phyloP scores from a whole-genome alignment of 1,284 basidiomycete genomes.

The Pseudozyma thailandica region DNA sequence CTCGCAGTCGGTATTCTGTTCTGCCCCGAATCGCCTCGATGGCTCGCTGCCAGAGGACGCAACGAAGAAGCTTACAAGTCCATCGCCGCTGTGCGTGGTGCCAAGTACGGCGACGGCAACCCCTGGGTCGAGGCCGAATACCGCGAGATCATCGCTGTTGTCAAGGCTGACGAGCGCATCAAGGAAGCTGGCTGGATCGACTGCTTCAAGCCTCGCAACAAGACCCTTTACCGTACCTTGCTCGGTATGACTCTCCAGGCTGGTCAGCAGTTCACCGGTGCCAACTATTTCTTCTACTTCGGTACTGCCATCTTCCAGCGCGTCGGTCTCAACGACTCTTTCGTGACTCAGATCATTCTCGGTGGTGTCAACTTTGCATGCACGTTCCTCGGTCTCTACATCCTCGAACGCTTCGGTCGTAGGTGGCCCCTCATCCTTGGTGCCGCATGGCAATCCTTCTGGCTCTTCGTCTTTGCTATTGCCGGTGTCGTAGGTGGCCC shows the following conservation, averaged over 20 bases:
- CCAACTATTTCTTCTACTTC: constrained; percentile 70
- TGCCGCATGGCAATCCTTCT: constrained; percentile 74
- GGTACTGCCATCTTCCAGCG: constrained; percentile 76
- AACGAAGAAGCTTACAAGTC: constrained; percentile 73
- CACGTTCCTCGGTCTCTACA: constrained; percentile 74
- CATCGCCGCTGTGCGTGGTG: constrained; percentile 74
- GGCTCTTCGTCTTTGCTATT: constrained; percentile 81
- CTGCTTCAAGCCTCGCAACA: constrained; percentile 60
- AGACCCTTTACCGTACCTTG: constrained; percentile 65
- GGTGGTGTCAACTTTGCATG: constrained; percentile 74
- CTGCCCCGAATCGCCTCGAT: constrained; percentile 80
- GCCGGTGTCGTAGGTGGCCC: constrained; percentile 78
- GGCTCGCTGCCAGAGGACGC: constrained; percentile 73
- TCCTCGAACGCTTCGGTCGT: constrained; percentile 74
- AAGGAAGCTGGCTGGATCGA: constrained; percentile 53
- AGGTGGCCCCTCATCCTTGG: constrained; percentile 72
- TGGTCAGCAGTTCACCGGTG: constrained; percentile 80
- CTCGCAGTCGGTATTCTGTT: constrained; percentile 77
- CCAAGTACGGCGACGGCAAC: constrained; percentile 61
- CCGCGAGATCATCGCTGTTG: constrained; percentile 59
- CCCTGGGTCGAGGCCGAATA: constrained; percentile 63
- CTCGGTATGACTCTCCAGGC: constrained; percentile 76
- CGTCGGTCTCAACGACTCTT: constrained; percentile 75
- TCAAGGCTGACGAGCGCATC: constrained; percentile 43
- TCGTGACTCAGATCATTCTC: constrained; percentile 75